These are phyloP conservation scores for Nyctanthes arbortristis DNA, from an alignment of 257 asterid species.

Conservation along the genomic window DNA sequence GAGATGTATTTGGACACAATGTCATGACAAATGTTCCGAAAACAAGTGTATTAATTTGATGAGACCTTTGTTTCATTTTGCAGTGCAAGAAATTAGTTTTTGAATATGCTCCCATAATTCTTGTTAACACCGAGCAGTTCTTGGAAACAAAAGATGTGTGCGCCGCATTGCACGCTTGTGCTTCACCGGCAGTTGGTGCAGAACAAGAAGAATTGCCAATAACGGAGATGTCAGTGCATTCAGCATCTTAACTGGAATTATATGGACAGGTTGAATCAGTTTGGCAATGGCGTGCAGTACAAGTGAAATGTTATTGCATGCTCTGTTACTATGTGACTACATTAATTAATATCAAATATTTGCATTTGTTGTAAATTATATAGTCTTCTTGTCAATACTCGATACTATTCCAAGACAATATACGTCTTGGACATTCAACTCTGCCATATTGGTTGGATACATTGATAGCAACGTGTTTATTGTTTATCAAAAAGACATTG, in stretches of 20 bases:
- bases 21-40: background rate
- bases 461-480: too few relatives aligned
- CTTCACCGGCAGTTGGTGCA: conserved; percentile 20
- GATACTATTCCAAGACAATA: too few relatives aligned
- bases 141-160: conserved; percentile 71
- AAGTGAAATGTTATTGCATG: conserved; percentile 13
- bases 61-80: conserved; percentile 11
- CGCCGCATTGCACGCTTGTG: conserved; percentile 64
- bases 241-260: conserved; percentile 44
- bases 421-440: too few relatives aligned
- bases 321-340: too few relatives aligned
- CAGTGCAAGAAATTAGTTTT: conserved; percentile 94
- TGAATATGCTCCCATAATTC: conserved; percentile 75
- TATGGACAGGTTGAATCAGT: background rate
- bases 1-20: background rate
- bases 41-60: background rate
- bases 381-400: too few relatives aligned
- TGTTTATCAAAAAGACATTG: too few relatives aligned
- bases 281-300: conserved; percentile 15
- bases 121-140: conserved; percentile 73
- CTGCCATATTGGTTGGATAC: too few relatives aligned
- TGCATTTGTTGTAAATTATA: too few relatives aligned
- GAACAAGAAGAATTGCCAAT: conserved; percentile 24
- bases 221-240: conserved; percentile 38
- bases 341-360: too few relatives aligned